Conservation (phyloP, 176 grass and related monocot species). For the Eragrostis nindensis region DNA sequence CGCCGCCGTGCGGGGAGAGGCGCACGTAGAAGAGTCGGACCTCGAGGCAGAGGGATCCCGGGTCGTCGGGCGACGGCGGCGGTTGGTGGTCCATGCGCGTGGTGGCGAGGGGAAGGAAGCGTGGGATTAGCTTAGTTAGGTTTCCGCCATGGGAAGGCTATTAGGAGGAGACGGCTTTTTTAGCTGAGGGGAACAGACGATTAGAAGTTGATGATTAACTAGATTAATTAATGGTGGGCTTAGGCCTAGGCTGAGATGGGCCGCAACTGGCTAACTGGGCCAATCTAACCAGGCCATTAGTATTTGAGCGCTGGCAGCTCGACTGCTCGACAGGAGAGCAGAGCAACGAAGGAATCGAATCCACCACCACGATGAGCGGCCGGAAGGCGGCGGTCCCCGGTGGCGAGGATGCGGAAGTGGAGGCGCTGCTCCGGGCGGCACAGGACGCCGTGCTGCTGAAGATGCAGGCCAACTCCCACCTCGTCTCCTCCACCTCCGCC, state of each 20-base stretch:
- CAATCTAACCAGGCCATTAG: too few relatives aligned
- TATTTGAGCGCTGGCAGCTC: too few relatives aligned
- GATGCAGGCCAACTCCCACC: constrained; percentile 48
- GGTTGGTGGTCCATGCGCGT: constrained; percentile 41
- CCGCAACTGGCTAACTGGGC: background rate
- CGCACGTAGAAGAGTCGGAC: constrained; percentile 93
- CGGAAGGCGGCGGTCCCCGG: constrained; percentile 29
- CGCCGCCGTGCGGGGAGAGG: constrained; percentile 45
- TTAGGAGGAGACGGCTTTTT: background rate
- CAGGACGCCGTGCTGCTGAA: constrained; percentile 73
- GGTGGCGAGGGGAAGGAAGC: background rate
- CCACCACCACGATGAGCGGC: constrained; percentile 35
- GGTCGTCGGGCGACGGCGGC: constrained; percentile 16
- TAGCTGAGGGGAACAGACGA: background rate
- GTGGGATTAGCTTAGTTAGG: constrained; percentile 21
- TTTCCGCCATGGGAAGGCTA: constrained; percentile 34
- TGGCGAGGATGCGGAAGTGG: constrained; percentile 55
- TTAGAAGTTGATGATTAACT: background rate
- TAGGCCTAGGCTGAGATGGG: background rate
- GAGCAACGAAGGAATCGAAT: background rate
- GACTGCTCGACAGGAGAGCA: too few relatives aligned
- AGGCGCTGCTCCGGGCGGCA: constrained; percentile 62
- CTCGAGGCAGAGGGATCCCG: constrained; percentile 51
- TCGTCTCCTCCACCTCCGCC: constrained; percentile 43
- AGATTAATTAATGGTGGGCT: background rate